Percentiles rank a stretch among this genome's conserved stretches.
Evolutionary conservation across 1,139 yeast genomes (phyloP).

Genomic region (Suhomyces bokatorum): DNA sequence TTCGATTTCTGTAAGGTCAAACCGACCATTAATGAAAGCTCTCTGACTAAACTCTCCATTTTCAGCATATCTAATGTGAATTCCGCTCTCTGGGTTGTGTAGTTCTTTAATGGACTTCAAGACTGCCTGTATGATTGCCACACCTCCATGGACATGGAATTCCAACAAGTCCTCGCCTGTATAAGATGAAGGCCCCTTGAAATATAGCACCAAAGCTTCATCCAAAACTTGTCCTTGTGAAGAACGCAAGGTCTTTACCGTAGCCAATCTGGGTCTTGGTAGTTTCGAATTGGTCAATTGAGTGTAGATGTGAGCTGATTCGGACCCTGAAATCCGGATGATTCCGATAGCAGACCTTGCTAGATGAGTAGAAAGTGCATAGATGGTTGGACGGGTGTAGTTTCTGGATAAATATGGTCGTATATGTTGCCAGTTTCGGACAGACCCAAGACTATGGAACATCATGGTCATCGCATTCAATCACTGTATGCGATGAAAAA

Average conservation of each 20-base stretch:
- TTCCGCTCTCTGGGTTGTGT: conserved; percentile 42
- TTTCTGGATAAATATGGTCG: not conserved
- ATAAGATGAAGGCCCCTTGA: conserved; percentile 76
- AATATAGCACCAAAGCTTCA: conserved; percentile 70
- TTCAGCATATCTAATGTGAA: conserved; percentile 75
- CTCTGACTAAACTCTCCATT: conserved; percentile 89
- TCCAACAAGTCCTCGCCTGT: conserved; percentile 93
- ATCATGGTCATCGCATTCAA: conserved; percentile 1
- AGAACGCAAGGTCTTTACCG: conserved; percentile 53
- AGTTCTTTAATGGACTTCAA: conserved; percentile 58
- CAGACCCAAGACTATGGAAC: not conserved
- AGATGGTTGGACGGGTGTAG: conserved; percentile 60
- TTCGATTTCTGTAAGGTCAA: conserved; percentile 80
- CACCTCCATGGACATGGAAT: conserved; percentile 90
- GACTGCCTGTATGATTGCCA: conserved; percentile 75
- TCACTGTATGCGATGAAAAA: not conserved
- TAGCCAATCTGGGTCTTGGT: conserved; percentile 56
- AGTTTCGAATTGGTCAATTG: conserved; percentile 44
- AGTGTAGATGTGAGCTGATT: conserved; percentile 46
- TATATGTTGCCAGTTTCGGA: not conserved
- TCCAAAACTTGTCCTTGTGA: conserved; percentile 57
- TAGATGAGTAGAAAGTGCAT: conserved; percentile 84
- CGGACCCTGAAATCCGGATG: conserved; percentile 77
- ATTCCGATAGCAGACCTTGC: conserved; percentile 88
- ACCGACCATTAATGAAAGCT: conserved; percentile 72